Evolutionary conservation across 1,139 yeast genomes (phyloP).

Genomic region (Insectozyma bohioensis): DNA sequence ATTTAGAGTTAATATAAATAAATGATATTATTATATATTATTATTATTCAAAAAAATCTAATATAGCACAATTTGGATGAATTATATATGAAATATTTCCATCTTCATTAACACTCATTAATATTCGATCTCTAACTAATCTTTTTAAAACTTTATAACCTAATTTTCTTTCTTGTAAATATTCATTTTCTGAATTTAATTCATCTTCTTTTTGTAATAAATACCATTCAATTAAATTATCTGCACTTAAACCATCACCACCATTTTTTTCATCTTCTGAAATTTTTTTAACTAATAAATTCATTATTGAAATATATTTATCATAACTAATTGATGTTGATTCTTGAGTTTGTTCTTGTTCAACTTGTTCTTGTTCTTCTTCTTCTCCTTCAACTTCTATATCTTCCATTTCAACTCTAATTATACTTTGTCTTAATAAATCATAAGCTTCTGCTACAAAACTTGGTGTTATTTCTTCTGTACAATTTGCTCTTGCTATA

Average conservation of each 20-base stretch:
- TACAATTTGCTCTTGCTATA: conserved; percentile 95
- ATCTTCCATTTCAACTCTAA: conserved; percentile 93
- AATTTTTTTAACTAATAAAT: conserved; percentile 70
- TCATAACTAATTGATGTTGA: conserved; percentile 71
- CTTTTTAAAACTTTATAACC: conserved; percentile 81
- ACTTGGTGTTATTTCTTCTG: conserved; percentile 80
- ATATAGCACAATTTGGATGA: conserved; percentile 87
- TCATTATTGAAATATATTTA: conserved; percentile 82
- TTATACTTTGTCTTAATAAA: conserved; percentile 84
- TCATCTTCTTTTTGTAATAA: conserved; percentile 73
- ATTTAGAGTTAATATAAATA: conserved; percentile 12
- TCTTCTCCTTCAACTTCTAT: conserved; percentile 77
- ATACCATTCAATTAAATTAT: conserved; percentile 77
- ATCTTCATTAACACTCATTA: conserved; percentile 77
- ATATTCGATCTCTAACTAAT: conserved; percentile 80
- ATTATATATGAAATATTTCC: conserved; percentile 59
- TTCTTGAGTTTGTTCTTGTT: conserved; percentile 21
- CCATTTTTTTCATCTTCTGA: conserved; percentile 52
- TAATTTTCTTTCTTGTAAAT: conserved; percentile 66
- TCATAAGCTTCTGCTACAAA: conserved; percentile 95
- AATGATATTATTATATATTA: neutral
- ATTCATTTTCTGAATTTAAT: conserved; percentile 68
- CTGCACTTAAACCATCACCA: conserved; percentile 72
- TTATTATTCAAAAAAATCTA: conserved; percentile 43
- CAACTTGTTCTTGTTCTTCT: conserved; percentile 28